These are phyloP conservation scores for Trichoderma harzianum DNA, from an alignment of 2,329 filamentous ascomycete species.

Conservation along the genomic window DNA sequence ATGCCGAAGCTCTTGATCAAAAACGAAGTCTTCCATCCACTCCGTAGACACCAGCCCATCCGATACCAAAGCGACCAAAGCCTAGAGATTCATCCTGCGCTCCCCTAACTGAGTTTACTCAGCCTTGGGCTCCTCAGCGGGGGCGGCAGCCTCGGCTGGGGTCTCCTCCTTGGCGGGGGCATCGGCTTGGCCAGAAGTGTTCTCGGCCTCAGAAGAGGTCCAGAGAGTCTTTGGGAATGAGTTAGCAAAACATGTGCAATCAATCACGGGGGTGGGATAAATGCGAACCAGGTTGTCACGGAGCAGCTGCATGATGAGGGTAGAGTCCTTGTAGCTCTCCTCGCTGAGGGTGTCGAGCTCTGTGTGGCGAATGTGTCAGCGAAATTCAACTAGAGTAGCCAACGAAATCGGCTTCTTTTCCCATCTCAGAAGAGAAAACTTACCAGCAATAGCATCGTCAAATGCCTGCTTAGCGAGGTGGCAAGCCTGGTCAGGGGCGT, in stretches of 20 bases:
- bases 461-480: conserved; percentile 99
- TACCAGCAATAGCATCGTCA: conserved; percentile 89
- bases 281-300: conserved; percentile 84
- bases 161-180: conserved; percentile 43
- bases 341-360: conserved; percentile 96
- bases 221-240: conserved; percentile 73
- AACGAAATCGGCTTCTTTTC: not conserved
- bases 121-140: conserved; percentile 66
- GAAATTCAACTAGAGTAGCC: not conserved
- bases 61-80: conserved; percentile 37
- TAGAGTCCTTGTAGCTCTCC: conserved; percentile 99
- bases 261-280: not conserved
- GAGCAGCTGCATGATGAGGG: conserved; percentile 97
- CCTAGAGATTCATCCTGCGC: conserved; percentile 27
- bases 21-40: conserved; percentile 59
- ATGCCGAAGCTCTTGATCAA: conserved; percentile 47
- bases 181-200: conserved; percentile 52
- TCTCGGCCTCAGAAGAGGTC: conserved; percentile 97
- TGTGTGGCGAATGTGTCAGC: conserved; percentile 32
- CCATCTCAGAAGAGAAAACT: conserved; percentile 15
- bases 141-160: conserved; percentile 54
- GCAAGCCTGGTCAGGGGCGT: conserved; percentile 96
- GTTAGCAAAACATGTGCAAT: conserved; percentile 28
- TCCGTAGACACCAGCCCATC: conserved; percentile 62
- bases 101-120: conserved; percentile 46